phyloP scores from a whole-genome alignment of 2,329 filamentous ascomycete genomes.

The Xylariales sp. region DNA sequence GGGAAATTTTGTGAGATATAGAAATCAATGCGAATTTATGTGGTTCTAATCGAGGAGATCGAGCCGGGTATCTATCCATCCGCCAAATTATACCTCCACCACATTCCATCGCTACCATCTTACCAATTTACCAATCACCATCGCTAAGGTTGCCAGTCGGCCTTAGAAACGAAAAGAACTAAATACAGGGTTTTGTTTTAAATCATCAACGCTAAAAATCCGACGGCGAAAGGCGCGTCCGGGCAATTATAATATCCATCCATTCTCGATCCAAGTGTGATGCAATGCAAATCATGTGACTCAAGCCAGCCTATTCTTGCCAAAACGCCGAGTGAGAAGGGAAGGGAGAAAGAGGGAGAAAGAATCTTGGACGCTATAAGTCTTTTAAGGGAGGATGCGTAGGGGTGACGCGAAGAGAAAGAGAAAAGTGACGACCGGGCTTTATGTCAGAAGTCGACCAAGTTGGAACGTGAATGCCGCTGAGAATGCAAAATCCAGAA shows the following conservation, averaged over 20 bases:
- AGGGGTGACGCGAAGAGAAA: slow-evolving; percentile 5
- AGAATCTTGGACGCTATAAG: background rate
- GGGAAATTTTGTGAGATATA: no score
- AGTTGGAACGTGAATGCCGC: slow-evolving; percentile 7
- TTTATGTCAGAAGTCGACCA: background rate
- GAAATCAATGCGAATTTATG: background rate
- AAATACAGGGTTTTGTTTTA: background rate
- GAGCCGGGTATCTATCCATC: slow-evolving; percentile 3
- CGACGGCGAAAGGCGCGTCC: slow-evolving; percentile 10
- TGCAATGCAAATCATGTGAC: slow-evolving; percentile 16
- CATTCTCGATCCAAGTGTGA: background rate
- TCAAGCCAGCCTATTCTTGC: slow-evolving; percentile 26
- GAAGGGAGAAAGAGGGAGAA: background rate
- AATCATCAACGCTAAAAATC: background rate
- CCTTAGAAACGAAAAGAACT: background rate
- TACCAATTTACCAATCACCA: background rate
- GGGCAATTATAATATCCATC: slow-evolving; percentile 7
- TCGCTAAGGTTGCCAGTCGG: background rate
- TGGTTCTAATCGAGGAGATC: background rate
- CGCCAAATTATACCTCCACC: background rate
- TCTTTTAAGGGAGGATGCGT: background rate
- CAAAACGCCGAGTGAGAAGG: slow-evolving; percentile 10
- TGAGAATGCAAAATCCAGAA: slow-evolving; percentile 11
- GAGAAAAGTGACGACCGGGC: background rate
- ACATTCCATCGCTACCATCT: background rate